A percentile compares a stretch with the other conserved stretches of the same genome.
Conservation (phyloP, 345 rosid genomes). For the Gossypium arboreum region DNA sequence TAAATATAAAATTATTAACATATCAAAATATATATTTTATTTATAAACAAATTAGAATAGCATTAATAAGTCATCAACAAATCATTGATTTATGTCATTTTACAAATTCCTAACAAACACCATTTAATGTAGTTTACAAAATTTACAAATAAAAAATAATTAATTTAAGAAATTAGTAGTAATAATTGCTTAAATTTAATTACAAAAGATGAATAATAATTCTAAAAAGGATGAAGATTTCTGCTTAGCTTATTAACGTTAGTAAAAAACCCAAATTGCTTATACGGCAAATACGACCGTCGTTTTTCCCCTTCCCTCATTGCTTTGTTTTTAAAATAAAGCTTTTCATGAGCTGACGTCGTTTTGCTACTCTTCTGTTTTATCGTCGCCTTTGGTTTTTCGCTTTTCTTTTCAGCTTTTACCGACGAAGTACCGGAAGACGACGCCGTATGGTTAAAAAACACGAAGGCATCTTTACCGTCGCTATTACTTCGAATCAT, state of each 20-base stretch:
- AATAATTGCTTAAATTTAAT: too few relatives aligned
- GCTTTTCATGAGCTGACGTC: constrained; percentile 16
- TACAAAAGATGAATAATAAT: too few relatives aligned
- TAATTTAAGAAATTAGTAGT: too few relatives aligned
- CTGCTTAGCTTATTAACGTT: constrained; percentile 16
- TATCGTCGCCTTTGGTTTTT: background rate
- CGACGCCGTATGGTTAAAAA: constrained; percentile 19
- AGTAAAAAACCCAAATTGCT: constrained; percentile 11
- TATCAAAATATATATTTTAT: too few relatives aligned
- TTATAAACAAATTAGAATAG: too few relatives aligned
- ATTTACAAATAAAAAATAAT: too few relatives aligned
- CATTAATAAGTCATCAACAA: too few relatives aligned
- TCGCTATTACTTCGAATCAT: constrained; percentile 42
- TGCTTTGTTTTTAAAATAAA: constrained; percentile 5
- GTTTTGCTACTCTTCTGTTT: background rate
- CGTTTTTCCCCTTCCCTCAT: constrained; percentile 13
- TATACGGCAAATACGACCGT: constrained; percentile 16
- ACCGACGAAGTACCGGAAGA: background rate
- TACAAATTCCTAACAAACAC: too few relatives aligned
- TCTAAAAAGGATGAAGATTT: constrained; percentile 16
- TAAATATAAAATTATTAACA: too few relatives aligned
- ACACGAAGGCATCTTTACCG: constrained; percentile 48
- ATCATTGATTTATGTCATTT: too few relatives aligned
- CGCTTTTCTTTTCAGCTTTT: constrained; percentile 5
- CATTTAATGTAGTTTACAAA: too few relatives aligned